Conservation (phyloP, 2,329 filamentous ascomycete species). For the Elsinoe perseae region DNA sequence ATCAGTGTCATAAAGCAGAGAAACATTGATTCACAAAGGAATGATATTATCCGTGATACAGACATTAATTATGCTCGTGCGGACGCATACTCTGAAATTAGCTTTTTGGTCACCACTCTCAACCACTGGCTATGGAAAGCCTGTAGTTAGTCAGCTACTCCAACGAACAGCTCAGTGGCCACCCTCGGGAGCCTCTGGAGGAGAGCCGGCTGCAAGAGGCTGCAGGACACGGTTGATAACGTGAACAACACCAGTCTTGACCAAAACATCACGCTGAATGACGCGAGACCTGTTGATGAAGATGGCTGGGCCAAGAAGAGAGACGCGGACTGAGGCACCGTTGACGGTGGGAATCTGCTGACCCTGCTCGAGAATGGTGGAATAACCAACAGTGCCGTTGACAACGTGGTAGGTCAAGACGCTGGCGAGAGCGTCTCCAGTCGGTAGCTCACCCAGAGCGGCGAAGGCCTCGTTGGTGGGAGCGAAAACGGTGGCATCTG, state of each 20-base stretch:
- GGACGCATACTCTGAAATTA: not conserved
- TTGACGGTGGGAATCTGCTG: constrained; percentile 29
- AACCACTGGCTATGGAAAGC: too few species aligned
- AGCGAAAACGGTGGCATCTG: constrained; percentile 56
- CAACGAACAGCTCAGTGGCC: not conserved
- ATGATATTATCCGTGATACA: not conserved
- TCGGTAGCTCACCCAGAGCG: constrained; percentile 40
- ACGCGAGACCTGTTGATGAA: constrained; percentile 41
- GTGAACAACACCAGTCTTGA: constrained; percentile 42
- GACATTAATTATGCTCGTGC: constrained; percentile 1
- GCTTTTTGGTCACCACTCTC: too few species aligned
- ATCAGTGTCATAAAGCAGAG: too few species aligned
- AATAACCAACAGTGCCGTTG: constrained; percentile 47
- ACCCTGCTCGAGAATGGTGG: constrained; percentile 14
- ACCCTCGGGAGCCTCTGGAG: not conserved
- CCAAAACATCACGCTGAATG: constrained; percentile 36
- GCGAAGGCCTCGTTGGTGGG: constrained; percentile 55
- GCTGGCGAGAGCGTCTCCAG: constrained; percentile 38
- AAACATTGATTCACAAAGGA: not conserved
- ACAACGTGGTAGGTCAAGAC: constrained; percentile 60
- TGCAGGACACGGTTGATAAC: constrained; percentile 39
- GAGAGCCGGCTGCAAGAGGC: not conserved
- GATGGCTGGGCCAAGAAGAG: constrained; percentile 29
- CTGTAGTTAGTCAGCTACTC: too few species aligned
- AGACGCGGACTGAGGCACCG: constrained; percentile 35